Evolutionary conservation across 2,329 filamentous ascomycete genomes (phyloP).

Genomic region (Ambrosiella beaveri): DNA sequence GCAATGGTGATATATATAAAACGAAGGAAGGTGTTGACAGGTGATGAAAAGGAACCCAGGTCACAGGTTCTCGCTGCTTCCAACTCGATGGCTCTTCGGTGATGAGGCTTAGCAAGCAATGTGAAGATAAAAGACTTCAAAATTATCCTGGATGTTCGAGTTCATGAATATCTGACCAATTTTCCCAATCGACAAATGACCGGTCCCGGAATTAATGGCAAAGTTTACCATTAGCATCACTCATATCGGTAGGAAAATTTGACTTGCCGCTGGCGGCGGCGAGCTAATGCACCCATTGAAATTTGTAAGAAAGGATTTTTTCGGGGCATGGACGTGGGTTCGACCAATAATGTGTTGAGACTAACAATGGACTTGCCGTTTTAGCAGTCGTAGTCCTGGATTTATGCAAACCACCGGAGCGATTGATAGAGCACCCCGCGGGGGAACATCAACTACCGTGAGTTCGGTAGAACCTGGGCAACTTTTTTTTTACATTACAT

Average conservation of each 20-base stretch:
- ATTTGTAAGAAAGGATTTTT: constrained; percentile 1
- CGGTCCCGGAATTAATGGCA: constrained; percentile 3
- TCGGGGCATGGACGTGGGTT: not conserved
- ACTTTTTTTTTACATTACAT: too few relatives aligned
- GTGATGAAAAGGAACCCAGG: constrained; percentile 2
- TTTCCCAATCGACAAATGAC: not conserved
- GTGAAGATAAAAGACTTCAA: not conserved
- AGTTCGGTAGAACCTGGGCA: too few relatives aligned
- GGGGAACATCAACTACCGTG: not conserved
- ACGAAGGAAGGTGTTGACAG: not conserved
- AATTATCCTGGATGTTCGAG: not conserved
- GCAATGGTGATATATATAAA: not conserved
- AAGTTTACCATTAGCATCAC: not conserved
- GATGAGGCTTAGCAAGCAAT: constrained; percentile 1
- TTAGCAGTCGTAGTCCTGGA: not conserved
- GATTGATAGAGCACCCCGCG: not conserved
- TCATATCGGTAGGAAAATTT: constrained; percentile 1
- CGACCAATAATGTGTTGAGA: not conserved
- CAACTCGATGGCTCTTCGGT: constrained; percentile 3
- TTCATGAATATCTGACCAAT: not conserved
- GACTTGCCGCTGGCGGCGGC: not conserved
- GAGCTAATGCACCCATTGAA: not conserved
- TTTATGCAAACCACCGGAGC: not conserved
- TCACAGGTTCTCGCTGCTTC: constrained; percentile 1
- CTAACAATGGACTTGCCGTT: constrained; percentile 2